Percentiles rank a stretch among this genome's conserved stretches.
Evolutionary conservation across 164 flowering plant species (phyloP).

Genomic region (grape (Vitis vinifera)): ASM3070453v1 NC_081809.1:11940501-11941000

Average conservation of each 20-base stretch:
- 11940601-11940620: slow-evolving; percentile 85
- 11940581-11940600: slow-evolving; percentile 46
- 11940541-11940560: slow-evolving; percentile 89
- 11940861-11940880: slow-evolving; percentile 35
- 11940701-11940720: background rate
- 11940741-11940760: slow-evolving; percentile 72
- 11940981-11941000: slow-evolving; percentile 97
- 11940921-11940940: background rate
- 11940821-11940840: slow-evolving; percentile 95
- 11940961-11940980: slow-evolving; percentile 63
- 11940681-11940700: background rate
- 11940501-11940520: slow-evolving; percentile 86
- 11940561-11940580: slow-evolving; percentile 95
- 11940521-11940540: slow-evolving; percentile 94
- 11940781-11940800: slow-evolving; percentile 93
- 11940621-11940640: background rate
- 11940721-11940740: slow-evolving; percentile 85
- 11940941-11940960: background rate
- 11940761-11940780: slow-evolving; percentile 94
- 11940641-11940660: background rate
- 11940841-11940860: slow-evolving; percentile 93
- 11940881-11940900: background rate
- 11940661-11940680: background rate
- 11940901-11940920: background rate
- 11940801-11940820: slow-evolving; percentile 98